phyloP scores from a whole-genome alignment of 768 basidiomycete genomes.

The Termitomyces sp. region DNA sequence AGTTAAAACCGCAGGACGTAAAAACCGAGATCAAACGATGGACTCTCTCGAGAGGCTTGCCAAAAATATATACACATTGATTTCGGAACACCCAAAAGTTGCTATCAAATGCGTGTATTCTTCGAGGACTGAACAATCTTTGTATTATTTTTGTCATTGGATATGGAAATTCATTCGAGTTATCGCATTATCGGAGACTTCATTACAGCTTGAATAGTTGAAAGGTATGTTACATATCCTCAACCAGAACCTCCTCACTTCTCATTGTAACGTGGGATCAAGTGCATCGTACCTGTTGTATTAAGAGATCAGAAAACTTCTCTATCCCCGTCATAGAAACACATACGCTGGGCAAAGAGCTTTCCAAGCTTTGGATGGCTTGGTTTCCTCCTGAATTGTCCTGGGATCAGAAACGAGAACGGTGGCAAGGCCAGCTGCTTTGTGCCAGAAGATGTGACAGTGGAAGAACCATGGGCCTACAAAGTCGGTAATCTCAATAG shows the following conservation, averaged over 20 bases:
- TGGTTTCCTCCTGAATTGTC: slow-evolving; percentile 6
- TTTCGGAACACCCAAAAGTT: no score
- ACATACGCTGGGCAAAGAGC: slow-evolving; percentile 22
- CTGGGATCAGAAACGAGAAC: slow-evolving; percentile 28
- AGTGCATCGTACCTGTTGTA: slow-evolving; percentile 13
- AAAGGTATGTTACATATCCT: not conserved
- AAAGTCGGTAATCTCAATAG: not conserved
- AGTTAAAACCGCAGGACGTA: no score
- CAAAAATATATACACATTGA: no score
- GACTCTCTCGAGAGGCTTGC: no score
- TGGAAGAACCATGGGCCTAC: slow-evolving; percentile 20
- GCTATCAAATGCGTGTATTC: no score
- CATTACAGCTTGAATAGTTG: not conserved
- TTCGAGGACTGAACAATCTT: no score
- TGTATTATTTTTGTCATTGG: not conserved
- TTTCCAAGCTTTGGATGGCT: slow-evolving; percentile 17
- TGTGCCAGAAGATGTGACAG: slow-evolving; percentile 33
- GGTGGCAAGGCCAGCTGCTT: slow-evolving; percentile 35
- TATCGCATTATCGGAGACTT: not conserved
- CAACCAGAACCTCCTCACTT: not conserved
- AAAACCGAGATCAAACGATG: no score
- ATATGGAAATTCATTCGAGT: not conserved
- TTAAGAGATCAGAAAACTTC: not conserved
- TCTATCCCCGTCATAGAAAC: not conserved
- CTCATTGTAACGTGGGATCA: slow-evolving; percentile 2